Base-by-base conservation (phyloP, 2,329 filamentous ascomycete genomes). In the Monosporascus sp. region DNA sequence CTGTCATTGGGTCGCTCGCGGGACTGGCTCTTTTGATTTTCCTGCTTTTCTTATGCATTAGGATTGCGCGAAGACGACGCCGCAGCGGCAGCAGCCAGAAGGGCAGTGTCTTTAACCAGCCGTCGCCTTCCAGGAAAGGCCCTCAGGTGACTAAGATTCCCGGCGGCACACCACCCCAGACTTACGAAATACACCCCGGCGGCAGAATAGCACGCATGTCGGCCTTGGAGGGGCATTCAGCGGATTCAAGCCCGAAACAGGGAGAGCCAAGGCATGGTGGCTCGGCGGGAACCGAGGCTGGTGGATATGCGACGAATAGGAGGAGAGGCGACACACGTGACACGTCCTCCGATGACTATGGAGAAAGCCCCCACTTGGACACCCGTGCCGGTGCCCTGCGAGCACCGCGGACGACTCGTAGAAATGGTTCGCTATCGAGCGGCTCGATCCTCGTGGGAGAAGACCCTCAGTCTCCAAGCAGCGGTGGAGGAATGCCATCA, bases 181-280 rank as follows among this genome's bases (percentile, higher is more conserved):
- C 83, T 41, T 88, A 90, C 59, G 87, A 91, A 62, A 82, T 91
- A 17, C 79, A 95, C 11, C 90, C 91, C 6, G 92, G 91, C 44
- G 91, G 91, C 31, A 87, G 94, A 57, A 94, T 99, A 55, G 90
- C 94, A 40, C 86, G 94, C 52, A 97, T 99, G 94, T 92, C 93
- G 40, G 94, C 94, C 36, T 73, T 99, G 50, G 93, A 97, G 72
- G 87, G 85, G 5, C 83, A 87, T 52, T 83, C 84, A 1, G 83
- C 80, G 54, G 81, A 84, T 22, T 83, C 84, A 3, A 79, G 84
- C 1, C 78, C 77, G 2, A 76, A 76, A 34, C 80, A 80, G 53
- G 79, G 71, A 45, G 74, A 73, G 16, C 67, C 66, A 9, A 77
- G 76, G 41, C 81, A 81, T 52, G 79, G 73, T 34, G 74, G 73